Evolutionary conservation across 2,329 filamentous ascomycete genomes (phyloP).

Genomic region (Aureobasidium sp.): DNA sequence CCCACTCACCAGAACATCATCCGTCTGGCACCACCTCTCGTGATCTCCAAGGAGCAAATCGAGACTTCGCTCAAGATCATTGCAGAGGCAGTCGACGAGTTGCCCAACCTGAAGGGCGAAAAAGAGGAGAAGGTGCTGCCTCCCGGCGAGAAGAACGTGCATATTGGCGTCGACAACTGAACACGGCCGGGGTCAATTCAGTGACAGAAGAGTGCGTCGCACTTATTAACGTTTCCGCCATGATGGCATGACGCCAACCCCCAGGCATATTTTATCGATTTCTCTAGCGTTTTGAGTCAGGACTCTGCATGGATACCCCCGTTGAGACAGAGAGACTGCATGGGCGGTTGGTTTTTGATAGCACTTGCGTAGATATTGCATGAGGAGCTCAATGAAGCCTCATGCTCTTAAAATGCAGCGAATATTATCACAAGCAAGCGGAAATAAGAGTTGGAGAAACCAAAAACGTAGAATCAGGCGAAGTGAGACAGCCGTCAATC

Average conservation of each 20-base stretch:
- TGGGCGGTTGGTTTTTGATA: neutral
- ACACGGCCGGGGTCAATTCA: neutral
- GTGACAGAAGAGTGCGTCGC: neutral
- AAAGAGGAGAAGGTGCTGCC: conserved; percentile 49
- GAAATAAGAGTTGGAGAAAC: neutral
- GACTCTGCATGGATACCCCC: conserved; percentile 3
- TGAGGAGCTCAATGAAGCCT: neutral
- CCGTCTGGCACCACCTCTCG: conserved; percentile 87
- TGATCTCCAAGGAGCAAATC: conserved; percentile 86
- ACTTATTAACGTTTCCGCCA: conserved; percentile 7
- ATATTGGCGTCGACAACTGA: conserved; percentile 51
- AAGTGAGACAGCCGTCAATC: conserved; percentile 5
- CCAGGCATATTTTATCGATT: conserved; percentile 9
- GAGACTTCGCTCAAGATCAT: conserved; percentile 71
- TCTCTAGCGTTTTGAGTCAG: conserved; percentile 6
- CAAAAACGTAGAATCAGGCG: conserved; percentile 2
- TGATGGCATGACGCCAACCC: conserved; percentile 4
- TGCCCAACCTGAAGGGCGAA: conserved; percentile 58
- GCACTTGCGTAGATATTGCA: neutral
- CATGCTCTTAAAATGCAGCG: neutral
- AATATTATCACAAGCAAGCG: neutral
- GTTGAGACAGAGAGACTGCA: neutral
- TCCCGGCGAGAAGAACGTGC: conserved; percentile 51
- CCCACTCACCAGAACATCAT: conserved; percentile 99
- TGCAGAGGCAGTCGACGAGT: conserved; percentile 68